Conservation (phyloP, 2,329 filamentous ascomycete genomes). For the Claviceps lovelessii region DNA sequence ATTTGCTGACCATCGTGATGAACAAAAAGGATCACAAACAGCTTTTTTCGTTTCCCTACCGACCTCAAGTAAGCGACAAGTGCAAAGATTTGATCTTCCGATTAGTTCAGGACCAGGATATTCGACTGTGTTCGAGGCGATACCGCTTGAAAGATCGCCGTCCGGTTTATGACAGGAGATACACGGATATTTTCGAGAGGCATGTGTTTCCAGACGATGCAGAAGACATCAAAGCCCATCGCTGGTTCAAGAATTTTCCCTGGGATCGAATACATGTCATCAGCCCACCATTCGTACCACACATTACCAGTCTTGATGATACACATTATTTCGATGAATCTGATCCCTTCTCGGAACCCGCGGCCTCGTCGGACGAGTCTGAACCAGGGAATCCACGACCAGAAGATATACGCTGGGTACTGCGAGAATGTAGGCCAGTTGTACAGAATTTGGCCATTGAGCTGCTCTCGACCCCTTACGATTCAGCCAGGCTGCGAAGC, state of each 20-base stretch:
- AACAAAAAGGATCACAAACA: slow-evolving; percentile 48
- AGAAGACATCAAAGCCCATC: slow-evolving; percentile 76
- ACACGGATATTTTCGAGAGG: slow-evolving; percentile 22
- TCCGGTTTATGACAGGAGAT: slow-evolving; percentile 10
- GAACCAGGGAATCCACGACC: slow-evolving; percentile 17
- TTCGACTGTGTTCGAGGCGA: slow-evolving; percentile 59
- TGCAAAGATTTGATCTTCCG: slow-evolving; percentile 65
- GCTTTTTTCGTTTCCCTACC: slow-evolving; percentile 56
- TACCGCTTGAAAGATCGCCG: slow-evolving; percentile 53
- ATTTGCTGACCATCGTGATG: no score
- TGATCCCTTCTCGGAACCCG: slow-evolving; percentile 52
- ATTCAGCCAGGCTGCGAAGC: slow-evolving; percentile 31
- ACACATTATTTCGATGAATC: slow-evolving; percentile 87
- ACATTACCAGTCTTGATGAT: slow-evolving; percentile 52
- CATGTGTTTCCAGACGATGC: slow-evolving; percentile 76
- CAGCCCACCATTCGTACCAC: slow-evolving; percentile 66
- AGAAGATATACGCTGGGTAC: slow-evolving; percentile 17
- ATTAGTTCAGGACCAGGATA: slow-evolving; percentile 60
- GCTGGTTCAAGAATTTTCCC: slow-evolving; percentile 66
- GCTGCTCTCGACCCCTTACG: slow-evolving; percentile 33
- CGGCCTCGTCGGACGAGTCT: slow-evolving; percentile 27
- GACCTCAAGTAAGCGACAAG: slow-evolving; percentile 48
- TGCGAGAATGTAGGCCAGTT: slow-evolving; percentile 25
- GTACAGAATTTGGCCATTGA: slow-evolving; percentile 30
- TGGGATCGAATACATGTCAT: slow-evolving; percentile 64